Evolutionary conservation across 1,284 basidiomycete species (phyloP).

Genomic region (Puccinia triticina): DNA sequence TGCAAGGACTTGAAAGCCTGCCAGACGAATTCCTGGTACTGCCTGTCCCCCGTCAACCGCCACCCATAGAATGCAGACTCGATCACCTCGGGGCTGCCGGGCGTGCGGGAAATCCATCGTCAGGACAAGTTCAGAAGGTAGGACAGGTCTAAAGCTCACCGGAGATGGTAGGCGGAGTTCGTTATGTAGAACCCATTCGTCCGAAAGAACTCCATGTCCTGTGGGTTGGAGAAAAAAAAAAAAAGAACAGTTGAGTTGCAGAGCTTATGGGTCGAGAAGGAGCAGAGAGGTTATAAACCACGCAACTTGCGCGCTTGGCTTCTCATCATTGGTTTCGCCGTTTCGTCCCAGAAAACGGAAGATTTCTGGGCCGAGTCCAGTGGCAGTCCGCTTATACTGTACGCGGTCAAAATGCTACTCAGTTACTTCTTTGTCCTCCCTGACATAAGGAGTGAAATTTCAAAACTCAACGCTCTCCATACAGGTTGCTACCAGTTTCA

Average conservation of each 20-base stretch:
- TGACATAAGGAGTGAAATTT: background rate
- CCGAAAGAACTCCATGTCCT: slow-evolving; percentile 33
- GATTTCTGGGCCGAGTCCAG: slow-evolving; percentile 45
- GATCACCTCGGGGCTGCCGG: slow-evolving; percentile 48
- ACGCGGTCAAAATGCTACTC: background rate
- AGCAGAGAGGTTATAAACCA: background rate
- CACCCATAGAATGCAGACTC: slow-evolving; percentile 50
- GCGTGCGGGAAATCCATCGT: background rate
- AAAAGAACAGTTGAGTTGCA: no score
- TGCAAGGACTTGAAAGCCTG: slow-evolving; percentile 34
- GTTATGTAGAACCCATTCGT: slow-evolving; percentile 32
- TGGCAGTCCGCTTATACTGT: slow-evolving; percentile 43
- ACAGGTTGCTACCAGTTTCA: slow-evolving; percentile 24
- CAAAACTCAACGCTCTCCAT: slow-evolving; percentile 44
- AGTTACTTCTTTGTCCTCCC: background rate
- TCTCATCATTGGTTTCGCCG: slow-evolving; percentile 2
- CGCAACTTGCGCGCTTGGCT: slow-evolving; percentile 27
- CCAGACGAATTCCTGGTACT: slow-evolving; percentile 49
- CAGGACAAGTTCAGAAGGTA: background rate
- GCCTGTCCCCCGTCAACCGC: slow-evolving; percentile 38
- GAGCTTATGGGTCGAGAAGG: background rate
- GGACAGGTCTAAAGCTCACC: no score
- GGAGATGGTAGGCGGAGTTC: slow-evolving; percentile 23
- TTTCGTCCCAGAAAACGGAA: slow-evolving; percentile 34
- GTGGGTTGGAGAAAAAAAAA: background rate